Evolutionary conservation across 164 flowering plant genomes (phyloP), one percentile per base, ranked within the genome.

Genomic region (Magnolia changhungtana): DNA sequence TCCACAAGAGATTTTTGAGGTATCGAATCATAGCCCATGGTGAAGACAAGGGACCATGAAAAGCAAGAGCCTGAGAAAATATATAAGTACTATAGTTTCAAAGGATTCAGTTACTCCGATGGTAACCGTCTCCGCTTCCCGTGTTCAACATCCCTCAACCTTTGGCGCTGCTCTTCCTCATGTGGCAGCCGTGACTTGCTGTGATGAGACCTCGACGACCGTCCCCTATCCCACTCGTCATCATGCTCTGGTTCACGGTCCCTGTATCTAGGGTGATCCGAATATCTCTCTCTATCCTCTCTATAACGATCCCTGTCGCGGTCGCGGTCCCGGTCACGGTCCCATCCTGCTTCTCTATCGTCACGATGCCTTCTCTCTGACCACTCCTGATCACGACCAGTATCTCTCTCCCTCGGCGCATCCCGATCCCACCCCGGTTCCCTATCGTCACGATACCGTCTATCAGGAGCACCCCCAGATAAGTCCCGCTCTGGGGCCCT

Each of bases 141-240:
- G 85, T 89, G 90, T 50, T 92, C 98, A 55, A 88, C 90, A 86
- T 92, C 98, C 80, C 94, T 87, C 21, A 93, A 87, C 78, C 91
- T 87, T 18, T 90, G 86, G 19, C 91, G 91, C 13, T 83, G 89
- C 4, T 88, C 92, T n/a, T 91, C 94, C 70, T 89, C 98, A 69
- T 88, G 90, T 4, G 88, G 77, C 58, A 84, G 29, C 27, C 93
- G 82, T 23, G 93, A 85, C 83, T 88, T 90, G 82, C 91, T 85
- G 45, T 89, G 90, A 50, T 89, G 90, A 64, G 89, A 82, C 76
- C 93, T 89, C 16, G 94, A 92, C n/a, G 92, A 87, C 19, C 90
- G 84, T 51, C 92, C 90, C 80, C 90, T 84, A 19, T 92, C 95
- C 91, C 92, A 84, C 20, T 92, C 96, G 73, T 87, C 89, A 74